These are phyloP conservation scores for Colletotrichum orbiculare DNA, from an alignment of 2,329 filamentous ascomycete genomes.

Conservation along the genomic window DNA sequence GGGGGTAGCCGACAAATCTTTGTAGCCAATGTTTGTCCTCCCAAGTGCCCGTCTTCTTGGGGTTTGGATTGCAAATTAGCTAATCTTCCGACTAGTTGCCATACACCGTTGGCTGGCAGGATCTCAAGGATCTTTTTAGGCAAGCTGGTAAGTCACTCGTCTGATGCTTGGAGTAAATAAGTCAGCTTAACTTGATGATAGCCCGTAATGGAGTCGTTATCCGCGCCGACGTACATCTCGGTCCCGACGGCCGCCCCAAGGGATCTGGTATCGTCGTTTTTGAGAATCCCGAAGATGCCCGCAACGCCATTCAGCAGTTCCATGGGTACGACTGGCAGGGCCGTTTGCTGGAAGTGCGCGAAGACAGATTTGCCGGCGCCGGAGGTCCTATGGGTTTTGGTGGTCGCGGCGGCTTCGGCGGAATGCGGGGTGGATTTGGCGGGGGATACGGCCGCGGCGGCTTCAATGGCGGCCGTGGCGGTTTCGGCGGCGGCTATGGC, in stretches of 20 bases:
- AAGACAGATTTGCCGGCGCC: slow-evolving; percentile 87
- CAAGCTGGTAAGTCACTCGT: slow-evolving; percentile 82
- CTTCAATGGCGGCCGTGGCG: slow-evolving; percentile 56
- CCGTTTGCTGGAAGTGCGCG: slow-evolving; percentile 90
- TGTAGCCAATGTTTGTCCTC: slow-evolving; percentile 92
- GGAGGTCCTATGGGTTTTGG: slow-evolving; percentile 65
- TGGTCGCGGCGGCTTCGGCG: slow-evolving; percentile 69
- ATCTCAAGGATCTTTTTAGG: slow-evolving; percentile 97
- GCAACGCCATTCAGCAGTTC: slow-evolving; percentile 96
- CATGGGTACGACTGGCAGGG: slow-evolving; percentile 99
- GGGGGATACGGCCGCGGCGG: slow-evolving; percentile 61
- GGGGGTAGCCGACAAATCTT: slow-evolving; percentile 89
- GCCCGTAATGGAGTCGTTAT: slow-evolving; percentile 81
- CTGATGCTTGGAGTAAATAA: slow-evolving; percentile 16
- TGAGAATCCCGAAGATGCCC: slow-evolving; percentile 92
- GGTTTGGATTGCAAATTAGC: slow-evolving; percentile 42
- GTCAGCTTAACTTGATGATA: slow-evolving; percentile 36
- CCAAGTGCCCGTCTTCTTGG: slow-evolving; percentile 39
- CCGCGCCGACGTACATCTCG: slow-evolving; percentile 93
- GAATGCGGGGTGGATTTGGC: slow-evolving; percentile 69
- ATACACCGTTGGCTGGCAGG: slow-evolving; percentile 98
- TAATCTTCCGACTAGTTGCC: slow-evolving; percentile 74
- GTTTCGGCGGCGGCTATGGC: slow-evolving; percentile 56
- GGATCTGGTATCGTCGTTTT: slow-evolving; percentile 98
- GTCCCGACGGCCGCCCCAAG: slow-evolving; percentile 92